Base-by-base conservation (phyloP, 345 rosid genomes). In the Lepidium didymum region DNA sequence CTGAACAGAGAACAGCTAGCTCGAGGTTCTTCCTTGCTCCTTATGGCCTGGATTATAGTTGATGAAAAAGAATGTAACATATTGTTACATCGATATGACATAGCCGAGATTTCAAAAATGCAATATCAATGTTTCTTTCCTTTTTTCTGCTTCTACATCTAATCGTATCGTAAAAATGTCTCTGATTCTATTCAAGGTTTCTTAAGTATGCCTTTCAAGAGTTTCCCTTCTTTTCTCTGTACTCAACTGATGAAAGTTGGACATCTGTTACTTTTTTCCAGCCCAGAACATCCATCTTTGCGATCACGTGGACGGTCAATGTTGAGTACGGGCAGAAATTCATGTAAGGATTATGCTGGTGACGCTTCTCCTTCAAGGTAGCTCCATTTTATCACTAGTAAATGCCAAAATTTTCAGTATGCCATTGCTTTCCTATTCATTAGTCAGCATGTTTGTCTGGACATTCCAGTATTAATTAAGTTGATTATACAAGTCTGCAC, bases 1-100 rank as follows among this genome's bases (percentile, higher is more conserved):
- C 89, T 33, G 98, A 95, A 75, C 97, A 87, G 77, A 82, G 96
- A 79, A 95, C 98, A 68, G 94, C 96, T 66, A 95, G 96, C 83
- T 95, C 99, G 67, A 91, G 99, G 96, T 91, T 79, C 67, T 58
- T 52, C 54, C 36, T 38, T 72, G 63, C 72, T 69, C 68, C 64
- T 70, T 73, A 34, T 68, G 31, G 57, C 35, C 56, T 58, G 68
- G 38, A 66, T 72, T 56, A 8, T 41, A 29, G 44, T 44, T 43
- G 15, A 34, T 11, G 21, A 2, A 6, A 35, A 56, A 1, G 23
- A 56, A 46, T 27, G 6, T 38, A 59, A 36, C 21, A 19, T 41
- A 11, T 50, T 7, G 10, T 21, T 35, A 38, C 47, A 23, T 25
- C 38, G 57, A 10, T 36, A 36, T 25, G 18, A 44, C 49, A 6